Conservation (phyloP, 345 rosid species). For the Draba incana region DNA sequence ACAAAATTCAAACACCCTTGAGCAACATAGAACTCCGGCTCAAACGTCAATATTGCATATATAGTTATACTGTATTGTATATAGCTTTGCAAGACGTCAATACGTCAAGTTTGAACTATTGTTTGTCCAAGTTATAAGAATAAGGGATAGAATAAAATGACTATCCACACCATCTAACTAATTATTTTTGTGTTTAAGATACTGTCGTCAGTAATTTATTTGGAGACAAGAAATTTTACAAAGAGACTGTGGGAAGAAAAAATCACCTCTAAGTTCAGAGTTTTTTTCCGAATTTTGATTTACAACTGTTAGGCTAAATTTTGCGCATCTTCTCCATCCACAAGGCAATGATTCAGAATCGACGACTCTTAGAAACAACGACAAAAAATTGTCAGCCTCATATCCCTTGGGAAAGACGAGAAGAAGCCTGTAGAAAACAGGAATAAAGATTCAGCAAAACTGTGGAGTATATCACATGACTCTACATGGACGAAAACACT, state of each 20-base stretch:
- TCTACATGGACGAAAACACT: not conserved
- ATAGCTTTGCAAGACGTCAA: too few relatives aligned
- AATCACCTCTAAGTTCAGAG: conserved; percentile 21
- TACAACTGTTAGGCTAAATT: conserved; percentile 48
- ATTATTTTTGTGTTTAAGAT: not conserved
- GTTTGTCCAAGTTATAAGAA: too few relatives aligned
- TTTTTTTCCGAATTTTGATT: conserved; percentile 55
- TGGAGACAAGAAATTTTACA: not conserved
- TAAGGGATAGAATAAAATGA: too few relatives aligned
- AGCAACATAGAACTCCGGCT: too few relatives aligned
- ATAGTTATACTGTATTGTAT: too few relatives aligned
- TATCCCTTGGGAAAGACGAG: conserved; percentile 42
- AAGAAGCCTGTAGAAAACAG: not conserved
- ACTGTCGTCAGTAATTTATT: not conserved
- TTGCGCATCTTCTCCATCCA: conserved; percentile 79
- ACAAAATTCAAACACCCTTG: too few relatives aligned
- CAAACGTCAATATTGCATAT: too few relatives aligned
- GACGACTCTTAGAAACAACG: conserved; percentile 66
- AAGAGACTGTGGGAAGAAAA: not conserved
- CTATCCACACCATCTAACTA: too few relatives aligned
- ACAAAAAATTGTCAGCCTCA: conserved; percentile 48
- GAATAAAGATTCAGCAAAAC: not conserved
- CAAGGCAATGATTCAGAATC: conserved; percentile 53
- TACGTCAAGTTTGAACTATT: too few relatives aligned
- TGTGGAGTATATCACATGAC: not conserved